Base-by-base conservation (phyloP, 164 flowering plant genomes). In the Houttuynia cordata region DNA sequence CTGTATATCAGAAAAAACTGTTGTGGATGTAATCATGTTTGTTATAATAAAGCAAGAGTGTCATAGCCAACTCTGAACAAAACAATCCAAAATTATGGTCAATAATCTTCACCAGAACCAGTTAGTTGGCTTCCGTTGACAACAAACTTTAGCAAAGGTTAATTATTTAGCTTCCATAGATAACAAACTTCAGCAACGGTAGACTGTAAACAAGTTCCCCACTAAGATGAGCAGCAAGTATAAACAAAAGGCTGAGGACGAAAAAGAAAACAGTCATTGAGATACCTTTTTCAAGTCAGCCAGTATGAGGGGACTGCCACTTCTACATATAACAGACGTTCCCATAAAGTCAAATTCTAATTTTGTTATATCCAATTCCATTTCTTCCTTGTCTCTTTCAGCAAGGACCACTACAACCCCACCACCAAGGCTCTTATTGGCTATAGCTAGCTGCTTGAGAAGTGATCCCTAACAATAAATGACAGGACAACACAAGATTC, bases 361-460 rank as follows among this genome's bases (percentile, higher is more conserved):
- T 74, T 86, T 91, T 58, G 92, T 82, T 66, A 88, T 91, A 53
- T 88, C 97, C 78, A 80, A 72, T 73, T 91, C 97, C 97, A 91
- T 91, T 72, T 91, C 94, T 62, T 91, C 94, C 78, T 91, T 91
- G 74, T 91, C 96, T 67, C 96, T 81, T 79, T 91, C 97, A 24
- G 97, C 96, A 62, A 91, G 88, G 25, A 91, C 96, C 64, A 91
- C 97, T 50, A 91, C 73, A 58, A 86, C 88, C 37, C 96, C 94
- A 25, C 97, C 97, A 64, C 97, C 94, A 60, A 86, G 51, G 72
- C 96, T 88, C 76, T 85, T 86, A 77, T 88, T 91, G 66, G 97
- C 97, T 64, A 91, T 86, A 59, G 92, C 94, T 56, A 88, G 79
- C 71, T 91, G 97, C 86, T 91, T 91, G 71, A 91, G 67, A 69